These are phyloP conservation scores for Mycena albidolilacea DNA, from an alignment of 768 basidiomycete genomes.

Conservation along the genomic window DNA sequence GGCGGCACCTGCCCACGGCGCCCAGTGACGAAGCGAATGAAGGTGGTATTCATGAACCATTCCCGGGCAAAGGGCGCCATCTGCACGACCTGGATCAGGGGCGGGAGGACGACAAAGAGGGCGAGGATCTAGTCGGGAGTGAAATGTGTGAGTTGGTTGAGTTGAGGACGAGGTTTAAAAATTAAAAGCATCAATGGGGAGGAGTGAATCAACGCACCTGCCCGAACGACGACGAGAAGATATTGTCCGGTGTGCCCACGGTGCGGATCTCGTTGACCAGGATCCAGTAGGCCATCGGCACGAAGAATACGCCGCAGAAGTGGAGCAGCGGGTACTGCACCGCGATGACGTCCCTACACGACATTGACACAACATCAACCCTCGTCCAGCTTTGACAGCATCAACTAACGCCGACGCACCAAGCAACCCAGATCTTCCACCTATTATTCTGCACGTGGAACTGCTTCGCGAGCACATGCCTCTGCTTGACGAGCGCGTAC, in stretches of 20 bases:
- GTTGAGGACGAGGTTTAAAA: too few species aligned
- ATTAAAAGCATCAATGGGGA: not conserved
- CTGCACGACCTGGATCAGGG: constrained; percentile 10
- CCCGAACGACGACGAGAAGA: constrained; percentile 20
- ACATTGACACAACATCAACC: not conserved
- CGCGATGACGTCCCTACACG: constrained; percentile 13
- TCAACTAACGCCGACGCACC: not conserved
- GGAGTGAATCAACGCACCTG: constrained; percentile 10
- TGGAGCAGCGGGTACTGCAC: constrained; percentile 21
- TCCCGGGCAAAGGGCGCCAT: not conserved
- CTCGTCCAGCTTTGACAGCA: not conserved
- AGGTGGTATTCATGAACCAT: constrained; percentile 19
- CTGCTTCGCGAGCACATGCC: not conserved
- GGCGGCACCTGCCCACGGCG: not conserved
- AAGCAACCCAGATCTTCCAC: constrained; percentile 31
- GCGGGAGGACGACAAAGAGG: constrained; percentile 26
- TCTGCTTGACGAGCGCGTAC: not conserved
- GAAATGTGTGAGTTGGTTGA: too few species aligned
- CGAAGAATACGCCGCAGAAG: constrained; percentile 25
- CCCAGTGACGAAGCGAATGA: constrained; percentile 7
- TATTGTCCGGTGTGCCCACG: constrained; percentile 11
- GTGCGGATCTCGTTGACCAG: constrained; percentile 5
- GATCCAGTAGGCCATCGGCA: constrained; percentile 24
- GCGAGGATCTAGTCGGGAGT: constrained; percentile 12
- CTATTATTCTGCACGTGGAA: constrained; percentile 2